Percentiles rank a stretch among this genome's conserved stretches.
Evolutionary conservation across 2,329 filamentous ascomycete genomes (phyloP).

Genomic region (Pseudogymnoascus sp.): DNA sequence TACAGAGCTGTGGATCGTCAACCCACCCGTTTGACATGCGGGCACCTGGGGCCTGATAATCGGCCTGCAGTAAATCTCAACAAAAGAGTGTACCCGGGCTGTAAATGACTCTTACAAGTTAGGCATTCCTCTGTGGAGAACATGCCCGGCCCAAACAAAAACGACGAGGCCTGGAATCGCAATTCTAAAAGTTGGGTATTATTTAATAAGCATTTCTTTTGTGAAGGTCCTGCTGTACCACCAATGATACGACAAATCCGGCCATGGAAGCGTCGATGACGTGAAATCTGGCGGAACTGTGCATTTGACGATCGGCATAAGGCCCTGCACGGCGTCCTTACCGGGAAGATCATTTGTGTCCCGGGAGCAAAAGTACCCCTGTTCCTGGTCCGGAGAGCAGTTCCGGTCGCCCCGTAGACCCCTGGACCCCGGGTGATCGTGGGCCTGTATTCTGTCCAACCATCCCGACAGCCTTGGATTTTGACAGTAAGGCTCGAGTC

Average conservation of each 20-base stretch:
- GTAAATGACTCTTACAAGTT: neutral
- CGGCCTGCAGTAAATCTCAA: neutral
- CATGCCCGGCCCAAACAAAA: neutral
- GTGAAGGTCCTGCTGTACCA: neutral
- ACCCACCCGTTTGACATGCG: neutral
- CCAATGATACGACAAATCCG: neutral
- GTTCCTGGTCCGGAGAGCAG: neutral
- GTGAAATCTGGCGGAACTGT: neutral
- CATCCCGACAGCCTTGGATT: neutral
- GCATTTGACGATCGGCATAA: neutral
- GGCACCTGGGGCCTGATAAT: neutral
- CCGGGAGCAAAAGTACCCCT: neutral
- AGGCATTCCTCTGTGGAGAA: neutral
- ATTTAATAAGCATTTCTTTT: neutral
- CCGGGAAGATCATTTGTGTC: neutral
- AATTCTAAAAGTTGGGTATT: neutral
- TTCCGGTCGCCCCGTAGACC: neutral
- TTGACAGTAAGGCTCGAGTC: neutral
- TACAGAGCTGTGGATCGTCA: neutral
- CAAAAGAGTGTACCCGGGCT: neutral
- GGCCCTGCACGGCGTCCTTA: neutral
- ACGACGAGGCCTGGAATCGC: neutral
- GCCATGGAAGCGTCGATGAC: neutral
- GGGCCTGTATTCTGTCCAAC: conserved; percentile 3
- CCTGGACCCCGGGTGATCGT: neutral